Base-by-base conservation (phyloP, 305 asterid genomes). In the Striga hermonthica region DNA sequence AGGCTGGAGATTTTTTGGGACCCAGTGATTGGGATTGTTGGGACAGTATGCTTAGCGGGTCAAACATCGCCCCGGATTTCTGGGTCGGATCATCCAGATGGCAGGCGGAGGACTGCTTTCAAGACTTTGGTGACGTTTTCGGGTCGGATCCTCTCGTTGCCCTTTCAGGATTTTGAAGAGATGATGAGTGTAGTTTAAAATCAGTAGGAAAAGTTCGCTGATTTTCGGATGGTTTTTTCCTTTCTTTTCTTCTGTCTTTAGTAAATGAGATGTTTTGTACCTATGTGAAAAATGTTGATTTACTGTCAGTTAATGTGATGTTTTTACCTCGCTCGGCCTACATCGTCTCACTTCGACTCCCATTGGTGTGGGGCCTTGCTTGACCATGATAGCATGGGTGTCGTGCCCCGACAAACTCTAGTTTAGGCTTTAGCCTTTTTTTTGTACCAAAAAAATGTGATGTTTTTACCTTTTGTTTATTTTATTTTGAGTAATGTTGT, bases 121-220 rank as follows among this genome's bases (percentile, higher is more conserved):
- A 70, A 13, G 98, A 89, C 41, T 78, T 84, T 0, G 91, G 90
- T 4, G 98, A 89, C 38, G 31, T 86, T 68, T 87, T 92, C 79
- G 95, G 95, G 89, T 82, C 96, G 90, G 98, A 89, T 75, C 96
- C 91, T 9, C 75, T 84, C 0, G 80, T 80, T 12, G 86, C 78
- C 4, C 95, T 73, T 14, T 65, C 64, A 72, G 63, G 28, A 14
- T 41, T 36, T 10, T 12, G 37, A 55, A 53, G 6, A 57, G 63
- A 57, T 14, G 35, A 40, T 11, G 7, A 22, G 31, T 36, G 49
- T 60, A 52, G 7, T 48, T n/a, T 12, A 12, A 76, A 60, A 72
- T 72, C 50, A 55, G 74, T 48, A 14, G 12, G 4, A 9, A 49
- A 7, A 12, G 39, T 43, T 54, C 10, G 79, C 68, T 63, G 78